Conservation (phyloP, 768 basidiomycete species). For the Tulasnella sp. region DNA sequence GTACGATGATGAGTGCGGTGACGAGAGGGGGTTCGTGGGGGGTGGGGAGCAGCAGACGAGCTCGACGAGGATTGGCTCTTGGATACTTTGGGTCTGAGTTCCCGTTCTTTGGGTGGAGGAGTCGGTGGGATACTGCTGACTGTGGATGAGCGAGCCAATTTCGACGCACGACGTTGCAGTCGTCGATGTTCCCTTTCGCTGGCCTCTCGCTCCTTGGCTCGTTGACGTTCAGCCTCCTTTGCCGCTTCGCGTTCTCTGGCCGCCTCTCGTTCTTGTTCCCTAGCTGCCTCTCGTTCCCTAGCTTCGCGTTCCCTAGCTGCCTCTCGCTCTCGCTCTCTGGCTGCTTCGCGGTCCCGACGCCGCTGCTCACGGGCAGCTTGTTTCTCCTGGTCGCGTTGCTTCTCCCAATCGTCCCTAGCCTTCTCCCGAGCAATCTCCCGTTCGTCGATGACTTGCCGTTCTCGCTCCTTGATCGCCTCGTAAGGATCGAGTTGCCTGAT, state of each 20-base stretch:
- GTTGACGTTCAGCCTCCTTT: conserved; percentile 23
- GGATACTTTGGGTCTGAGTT: background rate
- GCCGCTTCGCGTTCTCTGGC: background rate
- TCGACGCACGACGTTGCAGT: conserved; percentile 8
- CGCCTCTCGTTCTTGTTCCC: background rate
- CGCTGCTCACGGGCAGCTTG: conserved; percentile 1
- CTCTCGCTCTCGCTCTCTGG: background rate
- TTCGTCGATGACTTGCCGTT: conserved; percentile 25
- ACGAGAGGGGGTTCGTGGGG: background rate
- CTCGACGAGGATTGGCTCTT: conserved; percentile 15
- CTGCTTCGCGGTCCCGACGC: background rate
- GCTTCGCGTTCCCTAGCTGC: conserved; percentile 24
- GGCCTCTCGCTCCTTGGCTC: background rate
- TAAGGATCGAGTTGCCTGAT: conserved; percentile 17
- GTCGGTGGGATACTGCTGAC: conserved; percentile 23
- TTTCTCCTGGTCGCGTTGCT: background rate
- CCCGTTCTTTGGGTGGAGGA: conserved; percentile 22
- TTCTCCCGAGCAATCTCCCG: conserved; percentile 23
- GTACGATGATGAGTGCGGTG: conserved; percentile 4
- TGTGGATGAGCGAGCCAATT: conserved; percentile 23
- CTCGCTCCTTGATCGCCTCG: conserved; percentile 14
- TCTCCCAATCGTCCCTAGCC: conserved; percentile 12
- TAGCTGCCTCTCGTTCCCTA: background rate
- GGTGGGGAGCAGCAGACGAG: background rate
- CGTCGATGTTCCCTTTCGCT: conserved; percentile 6